Base-by-base conservation (phyloP, 768 basidiomycete genomes). In the Scleroderma bovista region DNA sequence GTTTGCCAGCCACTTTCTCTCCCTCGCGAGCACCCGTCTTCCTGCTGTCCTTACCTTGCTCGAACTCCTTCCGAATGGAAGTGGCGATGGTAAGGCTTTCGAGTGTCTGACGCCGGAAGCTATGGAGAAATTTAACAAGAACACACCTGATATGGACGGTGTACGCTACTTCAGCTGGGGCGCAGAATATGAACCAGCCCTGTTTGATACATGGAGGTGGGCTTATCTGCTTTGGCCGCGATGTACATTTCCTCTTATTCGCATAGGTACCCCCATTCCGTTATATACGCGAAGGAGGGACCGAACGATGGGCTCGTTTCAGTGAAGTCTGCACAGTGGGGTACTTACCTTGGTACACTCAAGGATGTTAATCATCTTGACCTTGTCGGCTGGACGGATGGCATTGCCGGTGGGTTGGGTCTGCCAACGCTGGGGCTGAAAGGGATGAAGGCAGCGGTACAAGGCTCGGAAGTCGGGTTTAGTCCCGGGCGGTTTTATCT, bases 101-200 rank as follows among this genome's bases (percentile, higher is more conserved):
- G 83, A 92, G 60, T 86, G 77, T 50, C 80, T 99, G 40, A 94
- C 93, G 0, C 67, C 84, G 8, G 82, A 85, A 24, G 83, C 81
- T 53, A 99, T 98, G 95, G 77, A 76, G 32, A 68, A 76, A 45
- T 99, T 99, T 71, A 99, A 99, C 62, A 80, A 86, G 49, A 76
- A 84, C 32, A 90, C 90, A 0, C 87, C 89, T 0, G 84, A 98
- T 57, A 77, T 85, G 0, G 73, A 78, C 1, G 80, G 78, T 20
- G 86, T 98, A 47, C 77, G 80, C 55, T 99, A 99, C 67, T 95
- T 89, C 58, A 93, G 89, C 60, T 99, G 93, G 90, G 96, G 96
- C 11, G 96, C 96, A 2, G 76, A 77, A 12, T 93, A 93, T 61
- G 79, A 86, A 15, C 95, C 96, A 6, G 88, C 89, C 1, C 68